Evolutionary conservation across 768 basidiomycete genomes (phyloP), one percentile per base, ranked within the genome.

Genomic region (Chalciporus sphaerocephalus): DNA sequence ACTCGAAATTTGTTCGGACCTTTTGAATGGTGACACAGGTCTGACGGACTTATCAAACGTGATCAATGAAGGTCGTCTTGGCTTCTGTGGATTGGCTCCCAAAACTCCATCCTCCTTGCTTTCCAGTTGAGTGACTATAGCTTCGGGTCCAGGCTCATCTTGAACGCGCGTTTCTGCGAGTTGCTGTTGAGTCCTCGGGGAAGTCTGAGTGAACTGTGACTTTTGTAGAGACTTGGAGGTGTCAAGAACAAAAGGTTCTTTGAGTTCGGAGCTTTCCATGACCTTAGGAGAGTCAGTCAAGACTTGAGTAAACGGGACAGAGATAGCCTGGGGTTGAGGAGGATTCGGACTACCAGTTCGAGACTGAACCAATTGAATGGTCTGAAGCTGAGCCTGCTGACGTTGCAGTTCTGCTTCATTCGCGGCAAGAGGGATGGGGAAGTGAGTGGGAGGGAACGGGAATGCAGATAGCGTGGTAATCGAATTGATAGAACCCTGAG

Each of bases 381-480:
- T 51, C 30, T 56, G 65, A 9, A 60, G 40, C 42, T 51, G 62
- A n/a, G 21, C 44, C 44, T 57, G 53, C 46, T 65, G 63, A 6
- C 50, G 51, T 8, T 60, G 60, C 12, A 52, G 34, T 23, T 67
- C 65, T 16, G 48, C 45, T 17, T 67, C 56, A 20, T 43, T 60
- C 47, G 36, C 41, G 4, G 53, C 53, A 5, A 78, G 74, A 27
- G 82, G 86, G 12, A 83, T 64, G 11, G 86, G 86, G 47, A 83
- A 78, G 59, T 87, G 85, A 1, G 78, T 79, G 0, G 87, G 87
- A 13, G 87, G 87, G 0, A 74, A 64, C 18, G 87, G 87, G 61
- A 89, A 89, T 0, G 80, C 82, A 24, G 82, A 85, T 18, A 89
- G 68, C 1, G 85, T 83, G 16, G 82, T 74, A n/a, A 85, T 73